Base-by-base conservation (phyloP, 208 protist species). In the Naegleria fowleri region DNA sequence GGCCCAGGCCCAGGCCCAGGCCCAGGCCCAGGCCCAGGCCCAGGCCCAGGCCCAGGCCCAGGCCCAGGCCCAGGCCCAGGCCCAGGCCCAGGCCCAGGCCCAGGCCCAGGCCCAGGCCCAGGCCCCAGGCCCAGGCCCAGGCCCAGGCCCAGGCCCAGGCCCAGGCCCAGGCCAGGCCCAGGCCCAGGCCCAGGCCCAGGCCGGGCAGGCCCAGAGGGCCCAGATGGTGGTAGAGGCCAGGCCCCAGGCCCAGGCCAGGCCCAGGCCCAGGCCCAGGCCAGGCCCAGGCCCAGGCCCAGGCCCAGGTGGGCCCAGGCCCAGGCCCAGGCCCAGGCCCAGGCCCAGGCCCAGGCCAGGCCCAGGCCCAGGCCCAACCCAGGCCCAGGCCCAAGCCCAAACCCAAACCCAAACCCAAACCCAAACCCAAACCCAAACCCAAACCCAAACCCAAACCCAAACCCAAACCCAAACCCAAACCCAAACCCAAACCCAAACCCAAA, bases 351-450 rank as follows among this genome's bases (percentile, higher is more conserved):
- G 67, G 67, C 67, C 67, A n/a, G n/a, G n/a, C n/a, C n/a, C n/a
- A n/a, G n/a, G n/a, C n/a, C n/a, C n/a, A n/a, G n/a, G n/a, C n/a
- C n/a, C 67, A n/a, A 83, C 67, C 67, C 67, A 83, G 67, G n/a
- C 67, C 67, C 67, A 83, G 29, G n/a, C 67, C 67, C 67, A 83
- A 83, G n/a, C 67, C 67, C 29, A 83, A n/a, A n/a, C 67, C 67
- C n/a, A 83, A n/a, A 83, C 67, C 67, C 67, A 83, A n/a, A 83
- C 67, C 67, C 67, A n/a, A n/a, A 83, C 67, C 67, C 67, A 83
- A n/a, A 83, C 67, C n/a, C 67, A 83, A n/a, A 83, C 67, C 29
- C 67, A 83, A n/a, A n/a, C 67, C 29, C 67, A 83, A n/a, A 83
- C 67, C 29, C 67, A 83, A n/a, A 83, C 67, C 29, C 67, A 83